phyloP scores from a whole-genome alignment of 192 early-diverging fungal species.

The Coemansia sp. region DNA sequence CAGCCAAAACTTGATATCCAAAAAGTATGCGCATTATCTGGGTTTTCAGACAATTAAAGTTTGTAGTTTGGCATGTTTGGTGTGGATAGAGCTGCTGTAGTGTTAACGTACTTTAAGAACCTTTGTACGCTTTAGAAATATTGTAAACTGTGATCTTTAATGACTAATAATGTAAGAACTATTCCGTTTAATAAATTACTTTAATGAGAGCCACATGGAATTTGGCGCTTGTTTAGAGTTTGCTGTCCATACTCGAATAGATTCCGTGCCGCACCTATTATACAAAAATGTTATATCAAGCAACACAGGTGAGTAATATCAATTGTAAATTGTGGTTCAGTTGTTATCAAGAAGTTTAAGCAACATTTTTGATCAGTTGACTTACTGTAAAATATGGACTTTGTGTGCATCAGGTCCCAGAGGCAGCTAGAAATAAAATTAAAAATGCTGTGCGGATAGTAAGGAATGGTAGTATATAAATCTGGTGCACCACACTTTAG shows the following conservation, averaged over 20 bases:
- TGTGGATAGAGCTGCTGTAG: too few relatives aligned
- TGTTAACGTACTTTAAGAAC: too few relatives aligned
- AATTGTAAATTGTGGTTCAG: not conserved
- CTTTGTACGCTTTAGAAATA: too few relatives aligned
- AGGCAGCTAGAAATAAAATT: constrained; percentile 33
- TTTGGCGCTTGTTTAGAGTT: not conserved
- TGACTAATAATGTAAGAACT: not conserved
- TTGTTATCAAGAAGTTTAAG: not conserved
- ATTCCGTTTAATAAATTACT: not conserved
- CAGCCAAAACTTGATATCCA: too few relatives aligned
- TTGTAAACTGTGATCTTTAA: too few relatives aligned
- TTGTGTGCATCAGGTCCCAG: constrained; percentile 40
- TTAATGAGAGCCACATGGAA: not conserved
- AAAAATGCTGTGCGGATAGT: constrained; percentile 45
- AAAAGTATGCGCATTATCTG: too few relatives aligned
- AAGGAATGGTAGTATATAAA: constrained; percentile 32
- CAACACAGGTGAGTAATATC: not conserved
- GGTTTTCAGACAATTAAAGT: too few relatives aligned
- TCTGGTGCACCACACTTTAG: constrained; percentile 58
- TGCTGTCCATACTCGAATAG: not conserved
- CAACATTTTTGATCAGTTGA: not conserved
- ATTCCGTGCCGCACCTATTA: not conserved
- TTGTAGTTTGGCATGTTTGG: too few relatives aligned
- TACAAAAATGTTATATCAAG: not conserved
- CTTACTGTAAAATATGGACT: constrained; percentile 47